Percentiles rank a stretch among this genome's conserved stretches.
These are phyloP conservation scores for Phaeosphaeria sp. DNA, from an alignment of 2,329 filamentous ascomycete species.

Conservation along the genomic window DNA sequence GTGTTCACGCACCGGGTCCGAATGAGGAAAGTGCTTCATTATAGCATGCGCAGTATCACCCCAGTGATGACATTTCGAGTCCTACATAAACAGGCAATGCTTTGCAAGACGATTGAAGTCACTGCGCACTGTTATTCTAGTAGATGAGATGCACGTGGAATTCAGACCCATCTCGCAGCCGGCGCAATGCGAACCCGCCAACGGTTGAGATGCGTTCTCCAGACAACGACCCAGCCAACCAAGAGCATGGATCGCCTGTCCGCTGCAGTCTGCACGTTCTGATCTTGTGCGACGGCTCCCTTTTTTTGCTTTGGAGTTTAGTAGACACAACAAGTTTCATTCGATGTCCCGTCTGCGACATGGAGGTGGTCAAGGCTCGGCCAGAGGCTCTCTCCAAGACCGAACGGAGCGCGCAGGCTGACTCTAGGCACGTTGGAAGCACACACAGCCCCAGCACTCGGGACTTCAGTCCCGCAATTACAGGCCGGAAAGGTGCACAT, in stretches of 20 bases:
- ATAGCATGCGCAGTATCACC: not conserved
- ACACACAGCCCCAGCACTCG: not conserved
- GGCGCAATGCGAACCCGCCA: not conserved
- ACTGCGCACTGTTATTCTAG: not conserved
- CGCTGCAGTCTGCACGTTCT: slow-evolving; percentile 4
- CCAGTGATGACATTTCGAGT: not conserved
- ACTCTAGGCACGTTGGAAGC: slow-evolving; percentile 1
- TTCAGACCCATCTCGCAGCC: not conserved
- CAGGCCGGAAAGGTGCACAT: not conserved
- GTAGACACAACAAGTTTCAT: slow-evolving; percentile 13
- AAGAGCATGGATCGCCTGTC: not conserved
- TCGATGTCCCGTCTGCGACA: slow-evolving; percentile 13
- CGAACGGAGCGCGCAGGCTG: slow-evolving; percentile 12
- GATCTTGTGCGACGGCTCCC: slow-evolving; percentile 1
- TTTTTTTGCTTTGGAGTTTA: not conserved
- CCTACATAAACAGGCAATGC: not conserved
- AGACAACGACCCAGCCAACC: not conserved
- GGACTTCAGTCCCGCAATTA: not conserved
- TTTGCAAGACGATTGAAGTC: not conserved
- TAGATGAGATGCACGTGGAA: not conserved
- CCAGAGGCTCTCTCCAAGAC: not conserved
- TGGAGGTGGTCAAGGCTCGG: slow-evolving; percentile 10
- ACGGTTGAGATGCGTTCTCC: not conserved
- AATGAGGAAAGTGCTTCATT: slow-evolving; percentile 1
- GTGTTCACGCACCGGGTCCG: not conserved